Evolutionary conservation across 306 rosid genomes (phyloP).

Genomic region (Prunus kanzakura): DNA sequence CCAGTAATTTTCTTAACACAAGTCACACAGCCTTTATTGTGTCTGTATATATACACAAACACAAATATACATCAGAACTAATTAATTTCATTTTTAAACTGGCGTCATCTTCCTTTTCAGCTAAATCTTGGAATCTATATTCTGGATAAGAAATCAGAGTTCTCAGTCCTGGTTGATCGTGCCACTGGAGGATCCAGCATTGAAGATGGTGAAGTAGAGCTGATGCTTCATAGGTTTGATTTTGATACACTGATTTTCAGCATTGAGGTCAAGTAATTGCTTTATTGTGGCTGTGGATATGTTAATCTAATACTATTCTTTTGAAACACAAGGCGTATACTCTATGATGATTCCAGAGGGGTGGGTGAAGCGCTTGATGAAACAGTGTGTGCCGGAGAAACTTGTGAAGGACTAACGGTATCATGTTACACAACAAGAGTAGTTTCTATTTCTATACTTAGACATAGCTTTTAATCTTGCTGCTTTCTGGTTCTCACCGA

Average conservation of each 20-base stretch:
- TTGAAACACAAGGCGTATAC: constrained; percentile 51
- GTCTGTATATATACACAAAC: neutral
- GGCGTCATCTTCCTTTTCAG: constrained; percentile 35
- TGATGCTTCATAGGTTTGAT: constrained; percentile 85
- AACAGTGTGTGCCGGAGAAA: constrained; percentile 41
- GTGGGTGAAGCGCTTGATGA: constrained; percentile 85
- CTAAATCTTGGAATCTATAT: constrained; percentile 79
- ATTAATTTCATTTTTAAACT: neutral
- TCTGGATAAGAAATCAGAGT: constrained; percentile 62
- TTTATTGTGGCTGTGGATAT: neutral
- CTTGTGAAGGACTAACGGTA: constrained; percentile 44
- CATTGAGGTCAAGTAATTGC: constrained; percentile 1
- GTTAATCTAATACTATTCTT: constrained; percentile 13
- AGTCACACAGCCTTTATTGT: neutral
- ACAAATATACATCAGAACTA: neutral
- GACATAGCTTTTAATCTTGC: too few species aligned
- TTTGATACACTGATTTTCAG: neutral
- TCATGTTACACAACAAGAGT: neutral
- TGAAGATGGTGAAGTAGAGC: constrained; percentile 74
- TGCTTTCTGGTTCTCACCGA: too few species aligned
- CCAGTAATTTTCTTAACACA: constrained; percentile 52
- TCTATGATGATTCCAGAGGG: constrained; percentile 62
- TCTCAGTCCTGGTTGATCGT: constrained; percentile 85
- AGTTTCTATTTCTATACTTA: neutral
- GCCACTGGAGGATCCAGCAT: constrained; percentile 87